Percentiles rank a stretch among this genome's conserved stretches.
phyloP scores from a whole-genome alignment of 2,329 filamentous ascomycete species.

The Aureobasidium uvarum region DNA sequence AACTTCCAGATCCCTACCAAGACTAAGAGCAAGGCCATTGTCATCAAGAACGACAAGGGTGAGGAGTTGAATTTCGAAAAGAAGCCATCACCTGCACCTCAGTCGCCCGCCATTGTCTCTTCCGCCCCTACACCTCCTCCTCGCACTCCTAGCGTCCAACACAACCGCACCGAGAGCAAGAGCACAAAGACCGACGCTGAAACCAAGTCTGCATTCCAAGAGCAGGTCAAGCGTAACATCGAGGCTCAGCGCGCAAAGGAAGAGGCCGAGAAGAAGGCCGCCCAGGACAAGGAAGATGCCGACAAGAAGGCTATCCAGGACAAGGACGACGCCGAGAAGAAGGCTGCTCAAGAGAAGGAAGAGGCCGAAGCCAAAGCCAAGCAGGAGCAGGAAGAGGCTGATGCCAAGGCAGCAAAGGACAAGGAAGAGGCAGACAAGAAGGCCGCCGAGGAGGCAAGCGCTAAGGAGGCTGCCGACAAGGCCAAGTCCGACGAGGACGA shows the following conservation, averaged over 20 bases:
- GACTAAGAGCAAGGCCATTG: slow-evolving; percentile 70
- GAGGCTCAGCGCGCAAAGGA: slow-evolving; percentile 42
- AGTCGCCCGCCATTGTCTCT: slow-evolving; percentile 65
- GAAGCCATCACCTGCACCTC: slow-evolving; percentile 43
- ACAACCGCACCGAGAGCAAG: slow-evolving; percentile 69
- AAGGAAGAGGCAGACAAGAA: slow-evolving; percentile 34
- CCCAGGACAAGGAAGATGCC: slow-evolving; percentile 27
- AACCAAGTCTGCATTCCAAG: slow-evolving; percentile 61
- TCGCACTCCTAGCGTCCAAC: slow-evolving; percentile 67
- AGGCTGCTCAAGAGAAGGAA: slow-evolving; percentile 37
- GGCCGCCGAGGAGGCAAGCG: slow-evolving; percentile 29
- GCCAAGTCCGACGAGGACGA: slow-evolving; percentile 35
- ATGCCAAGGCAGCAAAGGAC: slow-evolving; percentile 35
- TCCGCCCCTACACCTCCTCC: slow-evolving; percentile 73
- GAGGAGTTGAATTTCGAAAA: slow-evolving; percentile 67
- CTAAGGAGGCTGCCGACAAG: slow-evolving; percentile 33
- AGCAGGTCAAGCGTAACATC: slow-evolving; percentile 62
- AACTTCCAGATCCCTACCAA: slow-evolving; percentile 62
- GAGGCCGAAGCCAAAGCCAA: slow-evolving; percentile 37
- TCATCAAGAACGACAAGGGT: slow-evolving; percentile 80
- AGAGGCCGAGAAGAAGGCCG: slow-evolving; percentile 36
- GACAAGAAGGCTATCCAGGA: slow-evolving; percentile 31
- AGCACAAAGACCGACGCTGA: slow-evolving; percentile 67
- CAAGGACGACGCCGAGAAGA: slow-evolving; percentile 46
- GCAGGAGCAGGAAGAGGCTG: slow-evolving; percentile 40